Base-by-base conservation (phyloP, 2,329 filamentous ascomycete genomes). In the Chrysoporthe austroafricana region DNA sequence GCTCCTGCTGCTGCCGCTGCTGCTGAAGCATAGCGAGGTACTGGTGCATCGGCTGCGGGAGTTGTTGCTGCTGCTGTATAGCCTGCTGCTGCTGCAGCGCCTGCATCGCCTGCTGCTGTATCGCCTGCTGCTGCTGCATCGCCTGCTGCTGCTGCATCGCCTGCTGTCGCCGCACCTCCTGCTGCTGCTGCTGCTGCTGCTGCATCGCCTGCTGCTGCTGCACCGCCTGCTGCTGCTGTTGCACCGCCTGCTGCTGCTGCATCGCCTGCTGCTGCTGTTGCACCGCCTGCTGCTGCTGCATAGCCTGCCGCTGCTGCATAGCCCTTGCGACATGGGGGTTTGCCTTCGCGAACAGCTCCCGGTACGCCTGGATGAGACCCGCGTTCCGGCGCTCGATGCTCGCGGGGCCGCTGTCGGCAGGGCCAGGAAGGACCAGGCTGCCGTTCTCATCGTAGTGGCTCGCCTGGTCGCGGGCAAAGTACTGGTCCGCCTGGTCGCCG, bases 381-480 rank as follows among this genome's bases (percentile, higher is more conserved):
- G 42, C 50, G 39, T 75, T 77, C 0, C 67, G 66, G 9, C 36
- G 50, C 46, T 73, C 70, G 11, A 72, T 64, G 4, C 69, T 69
- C 18, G n/a, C 52, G 3, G 34, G 32, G n/a, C 58, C 16, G 32
- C 1, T 48, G 13, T 61, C 48, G 4, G 65, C 21, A 18, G 64
- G 64, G 8, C 32, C 26, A 26, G 26, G n/a, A 42, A 43, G 18
- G 48, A 36, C n/a, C 43, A 50, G 34, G 64, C 48, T 1, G 62
- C 62, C 13, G 16, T 44, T n/a, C 13, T 56, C 44, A 43, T 65
- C 63, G 21, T 62, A 57, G 59, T 74, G 72, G 0, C 52, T 52
- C 9, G 54, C 60, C 58, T 75, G 74, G 63, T 78, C 76, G 0
- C 67, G 39, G 2, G 39, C 26, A 56, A 78, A 77, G 1, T 70